These are phyloP conservation scores for Picea glauca DNA, from an alignment of 75 land plant genomes.

Conservation along the genomic window DNA sequence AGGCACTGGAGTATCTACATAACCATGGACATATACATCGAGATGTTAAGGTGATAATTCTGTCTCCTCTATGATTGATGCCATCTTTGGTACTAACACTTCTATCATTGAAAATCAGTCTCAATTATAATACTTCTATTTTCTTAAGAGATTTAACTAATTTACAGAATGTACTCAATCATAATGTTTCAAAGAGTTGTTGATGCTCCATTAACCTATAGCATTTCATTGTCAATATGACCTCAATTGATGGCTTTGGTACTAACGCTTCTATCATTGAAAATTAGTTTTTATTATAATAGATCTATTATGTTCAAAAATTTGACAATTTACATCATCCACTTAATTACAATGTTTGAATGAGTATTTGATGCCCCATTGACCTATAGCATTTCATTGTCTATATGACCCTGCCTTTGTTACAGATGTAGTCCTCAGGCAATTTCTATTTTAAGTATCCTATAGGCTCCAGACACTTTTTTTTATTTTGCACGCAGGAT, in stretches of 20 bases:
- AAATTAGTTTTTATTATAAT: neutral
- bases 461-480: neutral
- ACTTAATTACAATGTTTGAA: neutral
- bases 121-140: neutral
- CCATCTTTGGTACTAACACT: neutral
- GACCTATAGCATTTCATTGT: neutral
- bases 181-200: neutral
- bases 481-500: too few relatives aligned
- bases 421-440: neutral
- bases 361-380: neutral
- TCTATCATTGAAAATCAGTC: neutral
- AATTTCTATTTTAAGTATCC: neutral
- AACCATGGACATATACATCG: slow-evolving; percentile 95
- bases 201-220: too few relatives aligned
- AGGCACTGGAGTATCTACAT: slow-evolving; percentile 96
- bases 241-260: neutral
- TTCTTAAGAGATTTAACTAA: neutral
- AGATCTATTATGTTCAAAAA: neutral
- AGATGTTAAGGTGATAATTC: slow-evolving; percentile 85
- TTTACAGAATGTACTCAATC: neutral
- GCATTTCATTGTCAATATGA: too few relatives aligned
- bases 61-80: neutral
- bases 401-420: neutral
- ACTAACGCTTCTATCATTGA: too few relatives aligned
- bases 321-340: neutral